These are phyloP conservation scores for Fragaria iinumae DNA, from an alignment of 306 rosid genomes.

Conservation along the genomic window DNA sequence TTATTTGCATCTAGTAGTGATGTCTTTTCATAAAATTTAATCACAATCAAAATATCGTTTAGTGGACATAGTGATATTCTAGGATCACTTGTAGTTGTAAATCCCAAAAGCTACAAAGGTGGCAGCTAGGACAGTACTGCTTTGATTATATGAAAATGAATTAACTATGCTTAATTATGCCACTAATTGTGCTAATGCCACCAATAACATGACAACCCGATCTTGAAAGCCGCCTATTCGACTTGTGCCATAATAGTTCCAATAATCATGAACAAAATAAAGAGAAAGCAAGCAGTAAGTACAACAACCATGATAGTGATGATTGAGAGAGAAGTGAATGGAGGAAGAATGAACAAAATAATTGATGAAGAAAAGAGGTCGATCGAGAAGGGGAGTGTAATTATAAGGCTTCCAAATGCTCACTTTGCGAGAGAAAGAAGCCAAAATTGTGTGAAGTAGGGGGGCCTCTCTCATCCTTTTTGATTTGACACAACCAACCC, in stretches of 20 bases:
- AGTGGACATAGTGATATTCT: not conserved
- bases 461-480: slow-evolving; percentile 24
- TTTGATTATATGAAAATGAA: not conserved
- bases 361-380: not conserved
- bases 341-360: slow-evolving; percentile 3
- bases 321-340: not conserved
- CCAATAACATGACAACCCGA: not conserved
- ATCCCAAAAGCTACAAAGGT: not conserved
- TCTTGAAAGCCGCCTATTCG: slow-evolving; percentile 17
- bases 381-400: not conserved
- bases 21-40: too few relatives aligned
- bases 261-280: slow-evolving; percentile 27
- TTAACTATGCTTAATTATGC: not conserved
- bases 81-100: not conserved
- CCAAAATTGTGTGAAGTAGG: slow-evolving; percentile 45
- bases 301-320: slow-evolving; percentile 4
- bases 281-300: slow-evolving; percentile 3
- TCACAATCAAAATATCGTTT: not conserved
- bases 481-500: slow-evolving; percentile 48
- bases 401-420: slow-evolving; percentile 42
- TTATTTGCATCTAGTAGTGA: too few relatives aligned
- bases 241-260: slow-evolving; percentile 23
- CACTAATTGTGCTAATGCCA: not conserved
- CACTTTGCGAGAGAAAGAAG: slow-evolving; percentile 61
- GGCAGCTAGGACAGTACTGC: not conserved